A percentile compares a stretch with the other conserved stretches of the same genome.
Conservation (phyloP, 202 grass and related monocot genomes). For the Setaria italica region DNA sequence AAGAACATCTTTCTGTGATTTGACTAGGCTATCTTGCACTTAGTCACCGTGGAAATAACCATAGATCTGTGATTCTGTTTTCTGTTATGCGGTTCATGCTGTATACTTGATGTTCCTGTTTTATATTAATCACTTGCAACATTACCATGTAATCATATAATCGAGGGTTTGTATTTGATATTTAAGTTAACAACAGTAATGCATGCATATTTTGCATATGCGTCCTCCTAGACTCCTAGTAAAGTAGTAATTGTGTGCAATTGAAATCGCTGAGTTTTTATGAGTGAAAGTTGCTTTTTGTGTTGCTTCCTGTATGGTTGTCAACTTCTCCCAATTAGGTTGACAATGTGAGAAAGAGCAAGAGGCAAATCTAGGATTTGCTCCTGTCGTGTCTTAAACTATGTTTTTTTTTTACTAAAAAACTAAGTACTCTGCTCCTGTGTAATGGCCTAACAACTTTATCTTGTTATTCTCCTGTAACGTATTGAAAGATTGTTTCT, state of each 20-base stretch:
- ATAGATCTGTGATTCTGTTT: neutral
- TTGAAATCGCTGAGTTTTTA: constrained; percentile 4
- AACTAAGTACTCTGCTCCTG: neutral
- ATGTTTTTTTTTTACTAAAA: neutral
- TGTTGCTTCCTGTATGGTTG: constrained; percentile 38
- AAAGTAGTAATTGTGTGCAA: neutral
- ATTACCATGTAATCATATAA: constrained; percentile 14
- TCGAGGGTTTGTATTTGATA: constrained; percentile 28
- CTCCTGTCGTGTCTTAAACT: neutral
- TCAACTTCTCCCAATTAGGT: constrained; percentile 19
- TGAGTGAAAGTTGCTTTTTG: neutral
- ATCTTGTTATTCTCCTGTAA: constrained; percentile 13
- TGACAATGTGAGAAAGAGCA: neutral
- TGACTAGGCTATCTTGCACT: constrained; percentile 26
- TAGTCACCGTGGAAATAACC: neutral
- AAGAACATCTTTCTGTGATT: constrained; percentile 5
- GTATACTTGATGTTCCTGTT: constrained; percentile 11
- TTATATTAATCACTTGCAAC: constrained; percentile 13
- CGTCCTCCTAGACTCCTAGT: neutral
- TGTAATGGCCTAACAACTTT: constrained; percentile 8
- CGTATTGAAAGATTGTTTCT: constrained; percentile 8
- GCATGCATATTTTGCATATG: neutral
- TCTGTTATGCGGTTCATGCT: neutral
- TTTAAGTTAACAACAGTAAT: neutral
- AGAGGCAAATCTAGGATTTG: neutral